These are phyloP conservation scores for Neurospora discreta DNA, from an alignment of 495 filamentous ascomycete genomes.

Conservation along the genomic window DNA sequence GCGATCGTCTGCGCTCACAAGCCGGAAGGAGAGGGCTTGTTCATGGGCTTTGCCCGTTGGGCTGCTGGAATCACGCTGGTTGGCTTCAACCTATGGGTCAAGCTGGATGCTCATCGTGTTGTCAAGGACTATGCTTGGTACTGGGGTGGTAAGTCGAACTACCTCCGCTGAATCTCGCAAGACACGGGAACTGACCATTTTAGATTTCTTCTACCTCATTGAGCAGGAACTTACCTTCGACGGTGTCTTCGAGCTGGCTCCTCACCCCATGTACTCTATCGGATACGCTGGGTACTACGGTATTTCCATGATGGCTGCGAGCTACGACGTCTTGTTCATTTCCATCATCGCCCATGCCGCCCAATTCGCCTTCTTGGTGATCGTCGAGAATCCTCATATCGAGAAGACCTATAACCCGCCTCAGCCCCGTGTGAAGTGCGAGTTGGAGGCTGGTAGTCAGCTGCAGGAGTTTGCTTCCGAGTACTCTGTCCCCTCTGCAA, in stretches of 20 bases:
- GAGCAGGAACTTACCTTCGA: conserved; percentile 97
- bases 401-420: conserved; percentile 96
- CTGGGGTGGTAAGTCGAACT: conserved; percentile 54
- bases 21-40: conserved; percentile 57
- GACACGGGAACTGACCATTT: conserved; percentile 4
- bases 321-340: conserved; percentile 93
- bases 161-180: not conserved
- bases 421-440: conserved; percentile 52
- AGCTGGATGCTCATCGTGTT: conserved; percentile 94
- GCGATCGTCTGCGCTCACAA: conserved; percentile 75
- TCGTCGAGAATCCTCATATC: conserved; percentile 95
- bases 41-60: conserved; percentile 69
- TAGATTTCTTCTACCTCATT: conserved; percentile 95
- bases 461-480: conserved; percentile 27
- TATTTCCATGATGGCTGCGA: conserved; percentile 96
- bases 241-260: conserved; percentile 97
- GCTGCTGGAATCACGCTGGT: conserved; percentile 67
- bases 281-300: conserved; percentile 97
- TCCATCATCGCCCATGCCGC: conserved; percentile 90
- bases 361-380: conserved; percentile 81
- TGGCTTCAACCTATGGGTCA: conserved; percentile 96
- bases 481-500: conserved; percentile 6
- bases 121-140: conserved; percentile 99
- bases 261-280: conserved; percentile 98
- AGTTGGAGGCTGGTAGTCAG: conserved; percentile 27